These are phyloP conservation scores for Physcomitrium patens DNA, from an alignment of 225 moss, liverwort and hornwort species.

Conservation along the genomic window DNA sequence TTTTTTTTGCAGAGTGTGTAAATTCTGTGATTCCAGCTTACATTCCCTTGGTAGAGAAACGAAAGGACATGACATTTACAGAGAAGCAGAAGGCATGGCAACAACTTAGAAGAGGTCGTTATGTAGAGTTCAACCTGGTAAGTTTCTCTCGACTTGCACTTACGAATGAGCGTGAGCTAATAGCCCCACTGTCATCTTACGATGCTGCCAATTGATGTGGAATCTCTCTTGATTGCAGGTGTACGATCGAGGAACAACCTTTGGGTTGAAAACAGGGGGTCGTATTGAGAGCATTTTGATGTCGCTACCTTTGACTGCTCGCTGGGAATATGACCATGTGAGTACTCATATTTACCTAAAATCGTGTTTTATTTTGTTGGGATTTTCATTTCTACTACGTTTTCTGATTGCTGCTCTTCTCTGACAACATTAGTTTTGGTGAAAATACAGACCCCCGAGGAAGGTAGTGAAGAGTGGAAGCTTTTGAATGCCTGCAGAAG, in stretches of 20 bases:
- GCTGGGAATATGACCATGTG: conserved; percentile 79
- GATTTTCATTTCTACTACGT: background rate
- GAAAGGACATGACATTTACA: conserved; percentile 61
- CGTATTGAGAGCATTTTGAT: conserved; percentile 78
- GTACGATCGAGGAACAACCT: conserved; percentile 73
- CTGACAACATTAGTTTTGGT: background rate
- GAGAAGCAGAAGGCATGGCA: conserved; percentile 67
- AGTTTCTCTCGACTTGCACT: background rate
- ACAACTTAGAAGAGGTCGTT: conserved; percentile 69
- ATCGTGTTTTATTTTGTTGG: background rate
- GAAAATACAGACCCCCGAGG: conserved; percentile 43
- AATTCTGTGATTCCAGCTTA: conserved; percentile 67
- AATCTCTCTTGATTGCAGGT: conserved; percentile 36
- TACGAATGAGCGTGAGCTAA: too few relatives aligned
- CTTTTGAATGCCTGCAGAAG: conserved; percentile 56
- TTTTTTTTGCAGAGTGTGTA: conserved; percentile 53
- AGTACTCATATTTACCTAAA: conserved; percentile 10
- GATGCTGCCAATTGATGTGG: too few relatives aligned
- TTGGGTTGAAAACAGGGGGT: conserved; percentile 74
- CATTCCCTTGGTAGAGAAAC: conserved; percentile 64
- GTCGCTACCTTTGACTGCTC: conserved; percentile 70
- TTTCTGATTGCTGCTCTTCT: background rate
- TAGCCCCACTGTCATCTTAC: too few relatives aligned
- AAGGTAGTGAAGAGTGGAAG: conserved; percentile 58
- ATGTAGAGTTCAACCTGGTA: conserved; percentile 80